Evolutionary conservation across 768 basidiomycete species (phyloP).

Genomic region (Russula olivacea): DNA sequence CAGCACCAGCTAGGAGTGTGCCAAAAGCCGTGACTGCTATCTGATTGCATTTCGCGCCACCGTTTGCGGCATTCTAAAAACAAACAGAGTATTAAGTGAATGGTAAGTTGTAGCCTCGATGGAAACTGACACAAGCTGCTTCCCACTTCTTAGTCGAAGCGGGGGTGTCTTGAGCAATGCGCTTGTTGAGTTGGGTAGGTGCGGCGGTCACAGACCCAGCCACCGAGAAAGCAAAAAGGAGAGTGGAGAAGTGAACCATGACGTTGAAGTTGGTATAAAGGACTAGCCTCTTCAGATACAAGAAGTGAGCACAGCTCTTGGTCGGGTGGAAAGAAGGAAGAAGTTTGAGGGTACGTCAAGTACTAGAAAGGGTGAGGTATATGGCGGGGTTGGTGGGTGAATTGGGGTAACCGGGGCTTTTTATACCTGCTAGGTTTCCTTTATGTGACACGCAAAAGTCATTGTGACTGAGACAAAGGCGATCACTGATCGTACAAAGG

Average conservation of each 20-base stretch:
- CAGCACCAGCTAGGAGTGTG: constrained; percentile 52
- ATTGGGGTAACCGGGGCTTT: not conserved
- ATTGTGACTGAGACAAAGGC: not conserved
- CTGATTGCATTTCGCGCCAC: constrained; percentile 51
- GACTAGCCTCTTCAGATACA: not conserved
- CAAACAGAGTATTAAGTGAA: not conserved
- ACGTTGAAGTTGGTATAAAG: not conserved
- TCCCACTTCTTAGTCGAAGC: constrained; percentile 42
- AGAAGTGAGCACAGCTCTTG: constrained; percentile 18
- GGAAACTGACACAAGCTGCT: constrained; percentile 40
- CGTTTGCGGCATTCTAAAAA: constrained; percentile 47
- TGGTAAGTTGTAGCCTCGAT: not conserved
- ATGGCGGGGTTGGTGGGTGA: not conserved
- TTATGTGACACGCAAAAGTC: constrained; percentile 6
- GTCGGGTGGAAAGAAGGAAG: not conserved
- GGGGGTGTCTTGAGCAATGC: constrained; percentile 43
- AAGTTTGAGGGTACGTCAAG: constrained; percentile 14
- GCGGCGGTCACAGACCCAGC: constrained; percentile 33
- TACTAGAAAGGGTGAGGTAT: not conserved
- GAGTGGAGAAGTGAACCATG: constrained; percentile 34
- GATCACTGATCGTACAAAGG: constrained; percentile 2
- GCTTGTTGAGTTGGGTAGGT: constrained; percentile 36
- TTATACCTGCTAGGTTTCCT: constrained; percentile 2
- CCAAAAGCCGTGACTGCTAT: constrained; percentile 49
- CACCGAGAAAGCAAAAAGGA: constrained; percentile 33